Evolutionary conservation across 2,329 filamentous ascomycete species (phyloP).

Genomic region (Fusarium fujikuroi): DNA sequence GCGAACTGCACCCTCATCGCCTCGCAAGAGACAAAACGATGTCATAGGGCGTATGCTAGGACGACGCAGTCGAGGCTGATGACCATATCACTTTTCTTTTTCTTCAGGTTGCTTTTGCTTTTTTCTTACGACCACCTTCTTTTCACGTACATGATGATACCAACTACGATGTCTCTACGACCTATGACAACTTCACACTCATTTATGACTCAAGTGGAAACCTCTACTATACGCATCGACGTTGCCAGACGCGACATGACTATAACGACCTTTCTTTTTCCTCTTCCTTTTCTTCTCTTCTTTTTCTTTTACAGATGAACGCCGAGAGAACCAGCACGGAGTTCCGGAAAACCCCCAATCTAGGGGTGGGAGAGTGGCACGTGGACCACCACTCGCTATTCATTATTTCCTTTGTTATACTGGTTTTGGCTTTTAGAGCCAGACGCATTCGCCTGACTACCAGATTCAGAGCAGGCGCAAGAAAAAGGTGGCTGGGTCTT

Average conservation of each 20-base stretch:
- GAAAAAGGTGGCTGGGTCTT: constrained; percentile 15
- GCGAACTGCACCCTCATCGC: constrained; percentile 41
- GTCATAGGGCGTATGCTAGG: constrained; percentile 54
- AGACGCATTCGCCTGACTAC: constrained; percentile 5
- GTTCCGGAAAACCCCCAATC: constrained; percentile 22
- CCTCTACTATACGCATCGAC: constrained; percentile 16
- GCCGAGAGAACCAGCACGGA: constrained; percentile 24
- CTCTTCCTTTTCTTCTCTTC: neutral
- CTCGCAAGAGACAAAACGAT: constrained; percentile 48
- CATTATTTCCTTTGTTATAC: constrained; percentile 25
- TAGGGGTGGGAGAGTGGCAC: constrained; percentile 11
- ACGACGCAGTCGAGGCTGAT: constrained; percentile 44
- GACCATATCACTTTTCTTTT: neutral
- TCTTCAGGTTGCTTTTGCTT: neutral
- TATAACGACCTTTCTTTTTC: neutral
- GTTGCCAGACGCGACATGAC: constrained; percentile 32
- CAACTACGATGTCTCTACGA: constrained; percentile 40
- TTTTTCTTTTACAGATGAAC: neutral
- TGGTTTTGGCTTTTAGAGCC: neutral
- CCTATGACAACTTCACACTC: constrained; percentile 6
- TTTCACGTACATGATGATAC: constrained; percentile 34
- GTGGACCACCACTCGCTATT: constrained; percentile 7
- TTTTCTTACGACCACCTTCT: constrained; percentile 1
- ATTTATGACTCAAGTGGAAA: constrained; percentile 15
- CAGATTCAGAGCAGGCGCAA: constrained; percentile 3